These are phyloP conservation scores for Heritiera littoralis DNA, from an alignment of 345 rosid genomes.

Conservation along the genomic window DNA sequence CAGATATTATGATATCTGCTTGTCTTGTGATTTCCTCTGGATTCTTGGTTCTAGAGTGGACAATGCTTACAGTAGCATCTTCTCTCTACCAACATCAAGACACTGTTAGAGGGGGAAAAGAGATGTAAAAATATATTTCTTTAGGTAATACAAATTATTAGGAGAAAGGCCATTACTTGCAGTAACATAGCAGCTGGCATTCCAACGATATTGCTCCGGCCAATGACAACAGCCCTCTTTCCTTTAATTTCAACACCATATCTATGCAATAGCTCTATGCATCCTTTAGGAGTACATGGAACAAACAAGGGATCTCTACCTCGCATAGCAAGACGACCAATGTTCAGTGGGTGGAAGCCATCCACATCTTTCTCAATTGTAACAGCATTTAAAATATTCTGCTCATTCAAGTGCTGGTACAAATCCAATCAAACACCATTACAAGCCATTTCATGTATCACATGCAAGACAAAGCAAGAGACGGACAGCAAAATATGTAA, in stretches of 20 bases:
- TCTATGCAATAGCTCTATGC: constrained; percentile 80
- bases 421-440: constrained; percentile 14
- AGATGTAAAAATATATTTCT: not conserved
- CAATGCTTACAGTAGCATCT: constrained; percentile 75
- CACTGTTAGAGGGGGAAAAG: not conserved
- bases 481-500: not conserved
- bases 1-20: constrained; percentile 80
- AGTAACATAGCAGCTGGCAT: constrained; percentile 89
- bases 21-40: constrained; percentile 70
- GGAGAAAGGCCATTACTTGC: constrained; percentile 48
- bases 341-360: constrained; percentile 84
- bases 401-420: constrained; percentile 75
- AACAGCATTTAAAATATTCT: constrained; percentile 70
- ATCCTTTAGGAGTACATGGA: constrained; percentile 93
- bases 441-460: not conserved
- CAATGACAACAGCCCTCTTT: constrained; percentile 78
- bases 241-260: constrained; percentile 74
- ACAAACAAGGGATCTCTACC: constrained; percentile 82
- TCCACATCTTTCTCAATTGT: constrained; percentile 86
- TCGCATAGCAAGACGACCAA: constrained; percentile 82
- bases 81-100: constrained; percentile 54
- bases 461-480: not conserved
- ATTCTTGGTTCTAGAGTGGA: constrained; percentile 76
- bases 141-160: not conserved
- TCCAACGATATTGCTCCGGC: constrained; percentile 94